Conservation (phyloP, 2,329 filamentous ascomycete species). For the Microcyclospora tardicrescens region DNA sequence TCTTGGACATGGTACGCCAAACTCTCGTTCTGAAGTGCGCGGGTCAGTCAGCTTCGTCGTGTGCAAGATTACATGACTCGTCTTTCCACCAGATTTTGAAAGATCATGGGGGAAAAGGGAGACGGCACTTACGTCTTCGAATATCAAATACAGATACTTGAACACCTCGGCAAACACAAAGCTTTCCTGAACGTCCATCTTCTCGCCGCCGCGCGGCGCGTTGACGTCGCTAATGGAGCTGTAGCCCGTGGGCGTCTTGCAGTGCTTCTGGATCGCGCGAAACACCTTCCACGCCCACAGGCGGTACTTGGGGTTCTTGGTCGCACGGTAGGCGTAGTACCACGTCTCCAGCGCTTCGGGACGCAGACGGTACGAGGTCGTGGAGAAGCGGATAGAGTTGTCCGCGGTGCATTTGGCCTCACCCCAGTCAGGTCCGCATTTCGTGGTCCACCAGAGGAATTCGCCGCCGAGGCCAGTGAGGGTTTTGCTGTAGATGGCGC, state of each 20-base stretch:
- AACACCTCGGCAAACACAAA: slow-evolving; percentile 16
- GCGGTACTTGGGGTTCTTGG: slow-evolving; percentile 17
- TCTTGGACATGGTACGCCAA: slow-evolving; percentile 1
- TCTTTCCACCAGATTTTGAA: too few relatives aligned
- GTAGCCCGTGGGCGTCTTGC: slow-evolving; percentile 15
- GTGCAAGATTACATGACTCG: too few relatives aligned
- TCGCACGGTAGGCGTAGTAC: slow-evolving; percentile 21
- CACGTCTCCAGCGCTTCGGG: slow-evolving; percentile 22
- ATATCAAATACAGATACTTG: slow-evolving; percentile 16
- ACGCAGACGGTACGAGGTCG: slow-evolving; percentile 9
- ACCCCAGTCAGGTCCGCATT: slow-evolving; percentile 5
- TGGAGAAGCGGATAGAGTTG: slow-evolving; percentile 8
- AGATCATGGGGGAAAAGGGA: too few relatives aligned
- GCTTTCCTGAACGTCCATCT: slow-evolving; percentile 11
- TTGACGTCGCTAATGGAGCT: slow-evolving; percentile 15
- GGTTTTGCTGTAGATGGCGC: slow-evolving; percentile 12
- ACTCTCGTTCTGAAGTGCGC: not conserved
- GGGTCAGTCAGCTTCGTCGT: too few relatives aligned
- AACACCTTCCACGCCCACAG: slow-evolving; percentile 17
- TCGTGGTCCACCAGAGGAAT: slow-evolving; percentile 15
- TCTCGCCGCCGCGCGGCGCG: slow-evolving; percentile 8
- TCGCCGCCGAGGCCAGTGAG: slow-evolving; percentile 18
- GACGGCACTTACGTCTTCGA: slow-evolving; percentile 10
- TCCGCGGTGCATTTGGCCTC: slow-evolving; percentile 5
- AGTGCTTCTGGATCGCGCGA: slow-evolving; percentile 10